A percentile compares a stretch with the other conserved stretches of the same genome.
Conservation (phyloP, 768 basidiomycete genomes). For the Suillus discolor region DNA sequence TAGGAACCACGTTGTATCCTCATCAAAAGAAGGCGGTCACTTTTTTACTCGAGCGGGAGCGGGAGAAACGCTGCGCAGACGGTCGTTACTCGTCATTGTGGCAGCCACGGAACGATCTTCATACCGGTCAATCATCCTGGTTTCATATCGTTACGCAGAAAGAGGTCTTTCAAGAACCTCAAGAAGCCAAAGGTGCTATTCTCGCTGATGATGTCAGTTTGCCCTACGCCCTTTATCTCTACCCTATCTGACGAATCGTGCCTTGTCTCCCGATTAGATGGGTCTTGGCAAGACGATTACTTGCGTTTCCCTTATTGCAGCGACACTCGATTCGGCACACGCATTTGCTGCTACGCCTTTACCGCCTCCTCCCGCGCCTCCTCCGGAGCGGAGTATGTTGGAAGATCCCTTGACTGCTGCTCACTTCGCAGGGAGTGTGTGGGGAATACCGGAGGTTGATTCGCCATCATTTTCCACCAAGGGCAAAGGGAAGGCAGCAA, state of each 20-base stretch:
- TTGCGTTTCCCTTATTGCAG: slow-evolving; percentile 90
- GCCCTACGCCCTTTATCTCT: slow-evolving; percentile 15
- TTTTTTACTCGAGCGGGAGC: slow-evolving; percentile 88
- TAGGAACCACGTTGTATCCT: slow-evolving; percentile 89
- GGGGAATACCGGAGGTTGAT: slow-evolving; percentile 74
- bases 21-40: slow-evolving; percentile 99
- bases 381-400: slow-evolving; percentile 35
- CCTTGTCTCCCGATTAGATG: slow-evolving; percentile 60
- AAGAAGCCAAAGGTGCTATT: slow-evolving; percentile 83
- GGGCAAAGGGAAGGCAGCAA: slow-evolving; percentile 66
- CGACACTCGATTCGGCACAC: slow-evolving; percentile 73
- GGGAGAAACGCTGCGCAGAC: slow-evolving; percentile 57
- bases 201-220: slow-evolving; percentile 92
- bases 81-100: slow-evolving; percentile 74
- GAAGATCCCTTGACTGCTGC: slow-evolving; percentile 42
- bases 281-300: slow-evolving; percentile 98
- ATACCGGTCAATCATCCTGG: slow-evolving; percentile 60
- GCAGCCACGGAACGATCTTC: slow-evolving; percentile 56
- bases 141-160: slow-evolving; percentile 83
- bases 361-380: slow-evolving; percentile 42
- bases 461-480: slow-evolving; percentile 43
- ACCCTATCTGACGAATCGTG: slow-evolving; percentile 17
- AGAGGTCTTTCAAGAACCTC: slow-evolving; percentile 66
- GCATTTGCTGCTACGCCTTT: slow-evolving; percentile 64
- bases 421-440: slow-evolving; percentile 80